A percentile compares a stretch with the other conserved stretches of the same genome.
Evolutionary conservation across 331 rosid genomes (phyloP).

Genomic region (Phaseolus coccineus): DNA sequence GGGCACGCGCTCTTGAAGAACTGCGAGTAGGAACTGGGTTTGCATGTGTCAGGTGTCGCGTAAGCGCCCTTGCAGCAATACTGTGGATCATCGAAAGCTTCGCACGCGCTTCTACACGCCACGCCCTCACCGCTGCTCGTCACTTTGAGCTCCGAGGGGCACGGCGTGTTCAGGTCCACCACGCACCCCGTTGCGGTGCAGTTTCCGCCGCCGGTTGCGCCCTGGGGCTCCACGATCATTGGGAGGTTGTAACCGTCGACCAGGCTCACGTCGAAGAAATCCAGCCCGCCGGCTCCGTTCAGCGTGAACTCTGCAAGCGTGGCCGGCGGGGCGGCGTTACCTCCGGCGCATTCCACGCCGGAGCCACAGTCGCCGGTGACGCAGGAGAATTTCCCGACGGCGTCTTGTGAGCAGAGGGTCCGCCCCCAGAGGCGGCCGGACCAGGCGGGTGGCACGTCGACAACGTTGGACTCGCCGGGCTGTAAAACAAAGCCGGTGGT

Average conservation of each 20-base stretch:
- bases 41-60: conserved; percentile 70
- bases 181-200: conserved; percentile 77
- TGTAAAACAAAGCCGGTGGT: conserved; percentile 74
- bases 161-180: conserved; percentile 63
- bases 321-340: conserved; percentile 64
- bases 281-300: conserved; percentile 76
- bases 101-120: conserved; percentile 95
- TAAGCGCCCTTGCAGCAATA: conserved; percentile 87
- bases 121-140: conserved; percentile 54
- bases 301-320: conserved; percentile 79
- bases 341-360: conserved; percentile 64
- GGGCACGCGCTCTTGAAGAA: conserved; percentile 84
- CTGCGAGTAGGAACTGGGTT: conserved; percentile 75
- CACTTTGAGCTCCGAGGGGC: conserved; percentile 77
- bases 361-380: conserved; percentile 85
- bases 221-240: conserved; percentile 65
- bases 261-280: conserved; percentile 88
- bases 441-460: conserved; percentile 67
- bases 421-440: conserved; percentile 95
- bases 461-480: conserved; percentile 59
- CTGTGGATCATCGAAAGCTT: conserved; percentile 74
- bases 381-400: conserved; percentile 70
- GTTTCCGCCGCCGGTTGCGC: conserved; percentile 60
- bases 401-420: conserved; percentile 67
- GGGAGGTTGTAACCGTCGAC: conserved; percentile 94